A percentile compares a stretch with the other conserved stretches of the same genome.
These are phyloP conservation scores for Nannizziopsis arthrosporioides DNA, from an alignment of 2,329 filamentous ascomycete genomes.

Conservation along the genomic window DNA sequence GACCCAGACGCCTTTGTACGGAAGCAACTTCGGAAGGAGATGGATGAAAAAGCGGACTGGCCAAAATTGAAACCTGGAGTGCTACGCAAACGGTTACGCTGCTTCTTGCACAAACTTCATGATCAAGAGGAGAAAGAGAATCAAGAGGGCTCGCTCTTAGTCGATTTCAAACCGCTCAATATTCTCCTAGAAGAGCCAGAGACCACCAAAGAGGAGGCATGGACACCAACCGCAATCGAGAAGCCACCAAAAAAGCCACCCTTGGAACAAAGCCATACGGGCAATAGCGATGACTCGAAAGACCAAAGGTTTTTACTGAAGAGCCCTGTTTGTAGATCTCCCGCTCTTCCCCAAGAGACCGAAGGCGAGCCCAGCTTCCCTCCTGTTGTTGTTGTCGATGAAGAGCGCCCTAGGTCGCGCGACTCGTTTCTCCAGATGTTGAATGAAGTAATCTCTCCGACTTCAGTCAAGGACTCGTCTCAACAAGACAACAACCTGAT, in stretches of 20 bases:
- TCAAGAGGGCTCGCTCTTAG: slow-evolving; percentile 7
- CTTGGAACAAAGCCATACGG: neutral
- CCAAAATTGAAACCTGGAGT: slow-evolving; percentile 42
- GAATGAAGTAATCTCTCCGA: neutral
- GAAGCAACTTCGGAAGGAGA: slow-evolving; percentile 54
- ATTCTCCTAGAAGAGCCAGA: slow-evolving; percentile 12
- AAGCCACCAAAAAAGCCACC: neutral
- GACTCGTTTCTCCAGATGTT: slow-evolving; percentile 3
- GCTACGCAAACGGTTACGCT: slow-evolving; percentile 55
- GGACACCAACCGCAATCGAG: neutral
- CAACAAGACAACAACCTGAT: neutral
- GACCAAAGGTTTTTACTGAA: too few relatives aligned
- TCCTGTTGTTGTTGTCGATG: neutral
- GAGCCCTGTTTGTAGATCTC: neutral
- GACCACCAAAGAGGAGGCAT: neutral
- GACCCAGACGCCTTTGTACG: slow-evolving; percentile 59
- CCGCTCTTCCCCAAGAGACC: neutral
- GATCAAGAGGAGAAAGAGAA: slow-evolving; percentile 24
- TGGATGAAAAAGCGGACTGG: slow-evolving; percentile 47
- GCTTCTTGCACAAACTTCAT: slow-evolving; percentile 54
- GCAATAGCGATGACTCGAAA: neutral
- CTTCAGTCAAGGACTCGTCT: neutral
- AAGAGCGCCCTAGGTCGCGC: neutral
- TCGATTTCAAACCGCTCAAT: slow-evolving; percentile 13
- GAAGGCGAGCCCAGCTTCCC: neutral